Percentiles rank a stretch among this genome's conserved stretches.
phyloP scores from a whole-genome alignment of 2,329 filamentous ascomycete species.

The Sclerotinia glacialis region DNA sequence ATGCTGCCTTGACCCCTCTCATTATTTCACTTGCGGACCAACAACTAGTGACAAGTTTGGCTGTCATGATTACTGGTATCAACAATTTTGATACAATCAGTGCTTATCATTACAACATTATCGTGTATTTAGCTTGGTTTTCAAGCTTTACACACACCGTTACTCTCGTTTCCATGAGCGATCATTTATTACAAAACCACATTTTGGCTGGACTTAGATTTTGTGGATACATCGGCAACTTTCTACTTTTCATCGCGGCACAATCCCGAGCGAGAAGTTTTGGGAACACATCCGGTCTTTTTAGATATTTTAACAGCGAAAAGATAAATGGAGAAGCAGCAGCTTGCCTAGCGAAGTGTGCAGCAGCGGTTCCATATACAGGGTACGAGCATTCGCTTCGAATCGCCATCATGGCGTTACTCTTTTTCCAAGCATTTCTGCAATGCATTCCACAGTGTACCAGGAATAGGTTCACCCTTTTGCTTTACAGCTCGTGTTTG shows the following conservation, averaged over 20 bases:
- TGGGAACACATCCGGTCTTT: constrained; percentile 9
- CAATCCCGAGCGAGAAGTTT: constrained; percentile 7
- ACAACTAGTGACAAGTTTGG: constrained; percentile 1
- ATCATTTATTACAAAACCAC: not conserved
- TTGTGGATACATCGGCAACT: constrained; percentile 5
- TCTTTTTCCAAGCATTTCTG: constrained; percentile 11
- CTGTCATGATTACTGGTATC: constrained; percentile 9
- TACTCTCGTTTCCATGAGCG: not conserved
- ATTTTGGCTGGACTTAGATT: constrained; percentile 5
- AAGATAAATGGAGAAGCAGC: not conserved
- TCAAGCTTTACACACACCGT: constrained; percentile 13
- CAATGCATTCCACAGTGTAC: constrained; percentile 4
- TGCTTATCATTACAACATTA: constrained; percentile 16
- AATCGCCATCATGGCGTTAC: not conserved
- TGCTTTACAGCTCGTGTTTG: not conserved
- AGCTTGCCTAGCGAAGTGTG: constrained; percentile 5
- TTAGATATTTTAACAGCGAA: not conserved
- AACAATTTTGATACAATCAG: not conserved
- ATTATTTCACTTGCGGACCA: constrained; percentile 18
- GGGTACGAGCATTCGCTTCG: constrained; percentile 7
- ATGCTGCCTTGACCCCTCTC: not conserved
- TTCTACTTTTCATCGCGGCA: constrained; percentile 2
- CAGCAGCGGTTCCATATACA: not conserved
- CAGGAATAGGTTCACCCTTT: not conserved
- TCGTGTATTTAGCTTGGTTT: constrained; percentile 14